These are phyloP conservation scores for Lunasporangiospora selenospora DNA, from an alignment of 192 early-diverging fungal species.

Conservation along the genomic window DNA sequence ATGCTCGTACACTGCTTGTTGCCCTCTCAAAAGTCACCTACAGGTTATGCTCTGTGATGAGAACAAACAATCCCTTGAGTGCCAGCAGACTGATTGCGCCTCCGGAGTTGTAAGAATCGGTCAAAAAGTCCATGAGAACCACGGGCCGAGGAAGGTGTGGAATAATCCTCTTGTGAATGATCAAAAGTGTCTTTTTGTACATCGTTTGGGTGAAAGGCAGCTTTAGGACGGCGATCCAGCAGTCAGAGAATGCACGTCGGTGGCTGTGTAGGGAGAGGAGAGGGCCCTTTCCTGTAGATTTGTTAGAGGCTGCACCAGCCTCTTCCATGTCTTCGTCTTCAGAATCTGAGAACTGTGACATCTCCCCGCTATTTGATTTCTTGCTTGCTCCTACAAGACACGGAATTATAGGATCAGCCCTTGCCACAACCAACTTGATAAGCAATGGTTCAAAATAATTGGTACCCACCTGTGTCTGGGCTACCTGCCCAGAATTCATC, in stretches of 20 bases:
- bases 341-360: background rate
- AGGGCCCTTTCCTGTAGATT: conserved; percentile 7
- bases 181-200: conserved; percentile 83
- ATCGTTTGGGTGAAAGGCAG: conserved; percentile 72
- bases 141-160: conserved; percentile 83
- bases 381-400: background rate
- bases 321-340: conserved; percentile 4
- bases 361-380: background rate
- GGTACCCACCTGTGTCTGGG: conserved; percentile 53
- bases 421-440: no score
- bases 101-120: conserved; percentile 85
- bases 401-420: background rate
- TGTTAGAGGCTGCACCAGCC: conserved; percentile 11
- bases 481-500: conserved; percentile 72
- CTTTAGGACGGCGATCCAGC: conserved; percentile 81
- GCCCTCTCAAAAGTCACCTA: no score
- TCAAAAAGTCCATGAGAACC: conserved; percentile 93
- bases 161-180: conserved; percentile 89
- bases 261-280: conserved; percentile 65
- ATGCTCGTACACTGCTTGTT: no score
- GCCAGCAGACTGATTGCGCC: conserved; percentile 91
- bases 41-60: conserved; percentile 96
- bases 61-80: conserved; percentile 93
- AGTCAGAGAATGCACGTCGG: conserved; percentile 73
- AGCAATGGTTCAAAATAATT: no score